Evolutionary conservation across 2,329 filamentous ascomycete species (phyloP), one percentile per base, ranked within the genome.

Genomic region (Mycosphaerella sp.): DNA sequence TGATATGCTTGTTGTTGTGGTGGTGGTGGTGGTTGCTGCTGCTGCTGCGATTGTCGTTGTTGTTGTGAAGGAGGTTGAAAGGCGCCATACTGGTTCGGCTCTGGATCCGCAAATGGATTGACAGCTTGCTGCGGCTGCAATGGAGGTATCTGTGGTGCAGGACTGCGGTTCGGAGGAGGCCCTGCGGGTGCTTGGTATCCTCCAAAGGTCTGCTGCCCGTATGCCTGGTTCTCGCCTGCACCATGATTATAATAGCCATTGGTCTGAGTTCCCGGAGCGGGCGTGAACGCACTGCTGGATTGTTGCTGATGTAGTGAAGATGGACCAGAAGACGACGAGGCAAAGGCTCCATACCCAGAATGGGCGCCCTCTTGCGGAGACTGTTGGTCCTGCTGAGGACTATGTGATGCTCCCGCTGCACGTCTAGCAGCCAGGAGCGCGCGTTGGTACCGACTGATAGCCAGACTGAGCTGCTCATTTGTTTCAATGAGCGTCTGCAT

Each of bases 401-500:
- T 59, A 48, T 62, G 44, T 48, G 63, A 48, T 49, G 59, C 45
- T 14, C 71, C 72, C 14, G 69, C 60, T 3, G 70, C 65, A 47
- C 78, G 76, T 44, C 82, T 74, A 7, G 81, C 82, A 57, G 78
- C 74, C 6, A 85, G 74, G 40, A 95, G 75, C 8, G 89, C 86
- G 51, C 90, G 83, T 70, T 95, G 89, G 70, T 96, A 89, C 67
- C 89, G 84, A 59, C 84, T 93, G 40, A 92, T 78, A 0, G 91
- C 85, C 43, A 87, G 82, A 57, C 89, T 87, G 31, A 98, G 77
- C 67, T 92, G 87, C 71, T 97, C 93, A 68, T 95, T 95, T 11
- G 89, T 93, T 70, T 96, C 90, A 66, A 98, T 95, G 58, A 98
- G 76, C 11, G 84, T 91, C 67, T 93, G 84, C 80, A 97, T 89